Evolutionary conservation across 2,329 filamentous ascomycete genomes (phyloP).

Genomic region (Neofusicoccum laricinum): DNA sequence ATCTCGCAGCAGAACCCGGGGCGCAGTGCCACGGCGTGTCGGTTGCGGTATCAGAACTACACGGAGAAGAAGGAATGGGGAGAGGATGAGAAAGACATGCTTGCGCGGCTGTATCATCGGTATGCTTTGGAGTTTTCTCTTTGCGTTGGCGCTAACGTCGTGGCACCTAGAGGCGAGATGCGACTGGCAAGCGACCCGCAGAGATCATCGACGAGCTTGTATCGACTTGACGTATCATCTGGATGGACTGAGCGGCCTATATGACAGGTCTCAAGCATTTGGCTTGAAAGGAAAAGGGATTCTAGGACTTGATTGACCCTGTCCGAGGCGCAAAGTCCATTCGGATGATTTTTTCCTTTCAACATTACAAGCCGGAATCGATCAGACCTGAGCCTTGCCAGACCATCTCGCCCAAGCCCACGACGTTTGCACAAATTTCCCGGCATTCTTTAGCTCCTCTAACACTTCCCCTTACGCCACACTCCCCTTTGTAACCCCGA

Average conservation of each 20-base stretch:
- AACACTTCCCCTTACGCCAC: neutral
- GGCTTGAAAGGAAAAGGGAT: neutral
- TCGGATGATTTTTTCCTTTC: neutral
- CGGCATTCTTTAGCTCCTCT: neutral
- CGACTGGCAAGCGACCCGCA: conserved; percentile 33
- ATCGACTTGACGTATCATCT: neutral
- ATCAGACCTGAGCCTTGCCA: neutral
- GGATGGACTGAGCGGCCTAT: neutral
- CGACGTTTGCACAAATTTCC: neutral
- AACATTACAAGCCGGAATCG: neutral
- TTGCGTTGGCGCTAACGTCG: conserved; percentile 2
- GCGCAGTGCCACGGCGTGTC: conserved; percentile 88
- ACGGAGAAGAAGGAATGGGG: conserved; percentile 88
- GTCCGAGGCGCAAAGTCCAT: neutral
- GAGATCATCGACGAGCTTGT: conserved; percentile 4
- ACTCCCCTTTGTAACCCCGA: neutral
- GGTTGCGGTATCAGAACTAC: conserved; percentile 96
- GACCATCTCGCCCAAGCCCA: neutral
- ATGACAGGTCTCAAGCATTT: neutral
- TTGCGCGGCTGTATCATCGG: conserved; percentile 93
- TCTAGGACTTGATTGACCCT: neutral
- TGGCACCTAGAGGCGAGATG: neutral
- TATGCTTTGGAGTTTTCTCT: conserved; percentile 41
- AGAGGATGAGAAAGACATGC: conserved; percentile 98
- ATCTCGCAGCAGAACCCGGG: conserved; percentile 89